Percentiles rank a stretch among this genome's conserved stretches.
Conservation (phyloP, 129 eudicot genomes). For the Tanacetum coccineum region DNA sequence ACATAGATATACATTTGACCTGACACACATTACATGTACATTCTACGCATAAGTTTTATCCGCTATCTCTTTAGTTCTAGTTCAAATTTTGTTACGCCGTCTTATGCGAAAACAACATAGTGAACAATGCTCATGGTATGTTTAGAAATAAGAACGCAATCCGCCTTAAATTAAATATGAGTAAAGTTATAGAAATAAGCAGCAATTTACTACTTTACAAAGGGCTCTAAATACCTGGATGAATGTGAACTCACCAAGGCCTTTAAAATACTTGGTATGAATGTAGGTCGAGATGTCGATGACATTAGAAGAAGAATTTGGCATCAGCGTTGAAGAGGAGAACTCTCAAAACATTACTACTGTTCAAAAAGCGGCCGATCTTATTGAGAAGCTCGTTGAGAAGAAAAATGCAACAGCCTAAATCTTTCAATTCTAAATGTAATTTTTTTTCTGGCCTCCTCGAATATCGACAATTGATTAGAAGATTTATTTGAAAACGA, state of each 20-base stretch:
- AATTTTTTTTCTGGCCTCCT: not conserved
- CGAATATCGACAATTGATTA: constrained; percentile 1
- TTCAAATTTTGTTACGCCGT: too few species aligned
- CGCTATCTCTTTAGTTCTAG: too few species aligned
- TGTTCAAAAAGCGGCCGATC: constrained; percentile 73
- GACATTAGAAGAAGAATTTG: constrained; percentile 69
- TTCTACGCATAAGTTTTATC: too few species aligned
- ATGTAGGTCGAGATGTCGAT: constrained; percentile 72
- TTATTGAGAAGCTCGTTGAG: constrained; percentile 56
- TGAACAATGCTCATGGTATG: too few species aligned
- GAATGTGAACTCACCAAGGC: too few species aligned
- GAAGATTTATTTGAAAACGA: constrained; percentile 15
- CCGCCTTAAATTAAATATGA: too few species aligned
- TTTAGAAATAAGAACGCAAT: too few species aligned
- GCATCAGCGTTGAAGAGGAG: constrained; percentile 67
- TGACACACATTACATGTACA: not conserved
- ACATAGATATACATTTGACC: not conserved
- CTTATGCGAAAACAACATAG: too few species aligned
- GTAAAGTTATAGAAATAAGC: too few species aligned
- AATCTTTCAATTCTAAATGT: constrained; percentile 2
- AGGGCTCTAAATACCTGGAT: too few species aligned
- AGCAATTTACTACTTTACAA: too few species aligned
- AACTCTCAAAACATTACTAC: constrained; percentile 63
- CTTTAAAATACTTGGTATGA: not conserved
- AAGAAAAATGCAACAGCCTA: constrained; percentile 40